phyloP scores from a whole-genome alignment of 169 alveolate genomes.

The Theileria orientalis region DNA sequence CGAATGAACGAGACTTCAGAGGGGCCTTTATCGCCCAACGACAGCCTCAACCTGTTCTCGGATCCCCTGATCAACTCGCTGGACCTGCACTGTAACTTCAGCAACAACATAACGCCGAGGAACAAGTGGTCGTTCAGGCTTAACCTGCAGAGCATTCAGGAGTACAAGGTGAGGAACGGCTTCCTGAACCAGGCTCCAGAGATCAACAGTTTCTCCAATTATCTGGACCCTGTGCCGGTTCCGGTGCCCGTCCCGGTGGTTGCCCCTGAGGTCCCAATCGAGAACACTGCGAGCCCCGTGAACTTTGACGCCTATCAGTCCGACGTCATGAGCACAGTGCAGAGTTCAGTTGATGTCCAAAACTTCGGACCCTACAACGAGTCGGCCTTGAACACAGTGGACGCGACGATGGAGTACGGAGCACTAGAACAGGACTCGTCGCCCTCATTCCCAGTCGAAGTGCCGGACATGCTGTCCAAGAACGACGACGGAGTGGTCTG shows the following conservation, averaged over 20 bases:
- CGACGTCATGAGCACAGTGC: neutral
- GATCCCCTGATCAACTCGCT: neutral
- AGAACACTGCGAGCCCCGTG: neutral
- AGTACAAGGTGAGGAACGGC: constrained; percentile 32
- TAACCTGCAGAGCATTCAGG: constrained; percentile 44
- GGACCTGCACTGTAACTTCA: neutral
- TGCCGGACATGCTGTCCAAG: constrained; percentile 44
- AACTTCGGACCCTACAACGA: neutral
- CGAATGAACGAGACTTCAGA: neutral
- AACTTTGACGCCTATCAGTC: neutral
- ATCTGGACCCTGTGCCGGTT: neutral
- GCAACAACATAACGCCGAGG: neutral
- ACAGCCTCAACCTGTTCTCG: neutral
- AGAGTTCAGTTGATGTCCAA: neutral
- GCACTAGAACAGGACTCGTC: constrained; percentile 6
- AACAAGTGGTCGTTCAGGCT: constrained; percentile 36
- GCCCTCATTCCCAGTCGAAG: neutral
- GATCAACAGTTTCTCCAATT: constrained; percentile 6
- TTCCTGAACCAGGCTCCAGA: constrained; percentile 23
- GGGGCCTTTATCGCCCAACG: neutral
- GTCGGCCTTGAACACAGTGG: neutral
- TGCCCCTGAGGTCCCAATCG: neutral
- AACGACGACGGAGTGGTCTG: constrained; percentile 53
- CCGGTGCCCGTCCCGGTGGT: neutral
- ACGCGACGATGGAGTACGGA: neutral